Percentiles rank a stretch among this genome's conserved stretches.
phyloP scores from a whole-genome alignment of 176 grass and related monocot species.

The Oryza glaberrima region DNA sequence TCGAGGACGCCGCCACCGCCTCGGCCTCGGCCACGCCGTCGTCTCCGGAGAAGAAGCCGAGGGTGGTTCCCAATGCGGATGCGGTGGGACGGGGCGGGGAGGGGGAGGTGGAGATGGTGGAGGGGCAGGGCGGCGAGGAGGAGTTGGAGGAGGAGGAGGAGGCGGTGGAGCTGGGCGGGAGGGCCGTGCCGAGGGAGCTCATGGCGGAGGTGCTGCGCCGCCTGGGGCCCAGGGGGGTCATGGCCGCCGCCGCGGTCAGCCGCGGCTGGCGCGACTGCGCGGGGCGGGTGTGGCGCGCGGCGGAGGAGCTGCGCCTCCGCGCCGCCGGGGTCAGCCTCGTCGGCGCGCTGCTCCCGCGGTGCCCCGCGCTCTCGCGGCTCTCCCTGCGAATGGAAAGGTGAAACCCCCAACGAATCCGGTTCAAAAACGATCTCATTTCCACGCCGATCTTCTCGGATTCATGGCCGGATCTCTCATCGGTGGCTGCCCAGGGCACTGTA shows the following conservation, averaged over 20 bases:
- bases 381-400: constrained; percentile 82
- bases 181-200: constrained; percentile 43
- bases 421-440: not conserved
- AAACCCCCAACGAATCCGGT: constrained; percentile 33
- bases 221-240: constrained; percentile 50
- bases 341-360: constrained; percentile 68
- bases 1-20: constrained; percentile 45
- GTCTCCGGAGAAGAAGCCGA: constrained; percentile 43
- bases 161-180: constrained; percentile 14
- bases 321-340: constrained; percentile 47
- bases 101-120: not conserved
- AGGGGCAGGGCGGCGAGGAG: not conserved
- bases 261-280: constrained; percentile 76
- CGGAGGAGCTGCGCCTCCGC: constrained; percentile 81
- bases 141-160: not conserved
- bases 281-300: constrained; percentile 60
- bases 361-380: constrained; percentile 56
- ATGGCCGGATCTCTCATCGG: constrained; percentile 6
- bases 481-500: not conserved
- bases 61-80: not conserved
- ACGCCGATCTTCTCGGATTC: constrained; percentile 33
- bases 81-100: not conserved
- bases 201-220: constrained; percentile 53
- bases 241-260: constrained; percentile 42
- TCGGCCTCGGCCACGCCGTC: constrained; percentile 24